Evolutionary conservation across 495 filamentous ascomycete species (phyloP).

Genomic region (Parachaetomium inaequale): DNA sequence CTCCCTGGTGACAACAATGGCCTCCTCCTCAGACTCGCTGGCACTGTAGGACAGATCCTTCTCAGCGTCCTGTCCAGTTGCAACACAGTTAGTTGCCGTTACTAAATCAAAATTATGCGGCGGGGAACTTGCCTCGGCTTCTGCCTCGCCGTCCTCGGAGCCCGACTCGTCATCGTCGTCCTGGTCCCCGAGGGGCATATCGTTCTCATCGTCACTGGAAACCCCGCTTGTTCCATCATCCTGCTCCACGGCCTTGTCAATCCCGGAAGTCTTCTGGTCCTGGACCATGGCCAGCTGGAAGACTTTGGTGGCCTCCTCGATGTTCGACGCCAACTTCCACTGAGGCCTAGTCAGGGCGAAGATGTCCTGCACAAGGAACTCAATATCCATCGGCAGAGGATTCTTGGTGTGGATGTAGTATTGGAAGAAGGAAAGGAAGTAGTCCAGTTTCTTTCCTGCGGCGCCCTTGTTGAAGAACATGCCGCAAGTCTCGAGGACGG

Average conservation of each 20-base stretch:
- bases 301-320: conserved; percentile 77
- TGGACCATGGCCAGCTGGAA: conserved; percentile 85
- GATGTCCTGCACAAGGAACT: conserved; percentile 94
- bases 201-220: conserved; percentile 67
- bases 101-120: neutral
- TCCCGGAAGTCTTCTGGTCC: conserved; percentile 75
- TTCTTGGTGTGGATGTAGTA: conserved; percentile 97
- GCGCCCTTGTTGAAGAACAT: conserved; percentile 92
- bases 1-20: conserved; percentile 83
- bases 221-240: conserved; percentile 65
- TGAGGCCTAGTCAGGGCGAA: conserved; percentile 79
- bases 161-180: conserved; percentile 41
- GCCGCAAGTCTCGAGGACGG: conserved; percentile 89
- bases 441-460: conserved; percentile 95
- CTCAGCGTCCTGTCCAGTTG: conserved; percentile 40
- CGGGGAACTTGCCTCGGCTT: conserved; percentile 41
- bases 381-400: conserved; percentile 89
- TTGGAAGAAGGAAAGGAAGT: conserved; percentile 96
- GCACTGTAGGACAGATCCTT: conserved; percentile 47
- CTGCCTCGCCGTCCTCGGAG: conserved; percentile 48
- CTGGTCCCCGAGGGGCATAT: conserved; percentile 53
- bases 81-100: conserved; percentile 14
- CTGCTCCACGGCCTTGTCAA: conserved; percentile 62
- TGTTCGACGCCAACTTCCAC: conserved; percentile 77
- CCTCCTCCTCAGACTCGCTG: conserved; percentile 70